Evolutionary conservation across 2,329 filamentous ascomycete genomes (phyloP).

Genomic region (Paecilomyces niveus): DNA sequence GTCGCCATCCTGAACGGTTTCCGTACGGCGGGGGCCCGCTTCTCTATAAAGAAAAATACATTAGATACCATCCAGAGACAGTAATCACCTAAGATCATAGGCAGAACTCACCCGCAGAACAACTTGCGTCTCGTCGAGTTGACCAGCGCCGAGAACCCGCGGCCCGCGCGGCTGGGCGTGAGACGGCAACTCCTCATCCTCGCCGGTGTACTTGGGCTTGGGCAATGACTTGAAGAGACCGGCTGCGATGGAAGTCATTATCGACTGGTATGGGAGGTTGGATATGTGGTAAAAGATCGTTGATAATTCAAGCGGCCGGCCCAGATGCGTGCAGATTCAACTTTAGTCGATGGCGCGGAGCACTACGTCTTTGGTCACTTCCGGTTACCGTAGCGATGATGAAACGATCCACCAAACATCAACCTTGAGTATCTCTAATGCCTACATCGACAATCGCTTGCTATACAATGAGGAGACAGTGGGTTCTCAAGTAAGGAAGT

Average conservation of each 20-base stretch:
- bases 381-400: neutral
- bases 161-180: conserved; percentile 71
- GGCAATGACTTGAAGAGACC: conserved; percentile 75
- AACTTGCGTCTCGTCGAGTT: conserved; percentile 79
- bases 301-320: conserved; percentile 2
- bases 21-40: conserved; percentile 82
- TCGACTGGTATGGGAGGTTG: conserved; percentile 1
- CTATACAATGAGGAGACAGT: neutral
- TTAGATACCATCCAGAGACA: conserved; percentile 3
- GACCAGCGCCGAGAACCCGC: conserved; percentile 69
- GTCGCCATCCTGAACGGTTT: conserved; percentile 82
- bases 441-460: neutral
- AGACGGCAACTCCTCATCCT: conserved; percentile 71
- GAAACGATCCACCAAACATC: neutral
- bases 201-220: conserved; percentile 83
- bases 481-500: no score
- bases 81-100: conserved; percentile 6
- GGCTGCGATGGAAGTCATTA: conserved; percentile 60
- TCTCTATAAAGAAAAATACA: conserved; percentile 44
- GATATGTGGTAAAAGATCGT: neutral
- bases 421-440: neutral
- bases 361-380: neutral
- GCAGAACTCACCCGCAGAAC: conserved; percentile 58
- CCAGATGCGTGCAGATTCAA: conserved; percentile 2
- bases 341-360: neutral